phyloP scores from a whole-genome alignment of 257 asterid species.

The Gentiana dahurica region DNA sequence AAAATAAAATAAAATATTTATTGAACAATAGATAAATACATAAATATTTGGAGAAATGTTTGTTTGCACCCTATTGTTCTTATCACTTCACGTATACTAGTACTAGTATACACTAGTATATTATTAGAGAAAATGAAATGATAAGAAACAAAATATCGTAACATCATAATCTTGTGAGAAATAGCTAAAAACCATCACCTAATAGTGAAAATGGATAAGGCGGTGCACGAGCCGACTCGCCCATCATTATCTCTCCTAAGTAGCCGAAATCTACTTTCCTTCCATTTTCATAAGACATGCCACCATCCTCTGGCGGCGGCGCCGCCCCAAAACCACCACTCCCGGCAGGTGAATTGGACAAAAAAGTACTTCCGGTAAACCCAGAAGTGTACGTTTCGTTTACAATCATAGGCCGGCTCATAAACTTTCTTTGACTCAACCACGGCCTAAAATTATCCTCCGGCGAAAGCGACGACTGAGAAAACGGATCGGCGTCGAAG shows the following conservation, averaged over 20 bases:
- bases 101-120: too few species aligned
- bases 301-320: conserved; percentile 4
- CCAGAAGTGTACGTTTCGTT: conserved; percentile 8
- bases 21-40: too few species aligned
- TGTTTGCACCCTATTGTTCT: too few species aligned
- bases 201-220: conserved; percentile 58
- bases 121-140: too few species aligned
- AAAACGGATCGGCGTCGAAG: conserved; percentile 9
- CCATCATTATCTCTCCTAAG: conserved; percentile 18
- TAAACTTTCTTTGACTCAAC: conserved; percentile 9
- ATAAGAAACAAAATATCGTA: too few species aligned
- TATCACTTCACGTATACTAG: too few species aligned
- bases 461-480: conserved; percentile 26
- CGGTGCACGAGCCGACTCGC: conserved; percentile 28
- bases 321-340: conserved; percentile 11
- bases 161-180: too few species aligned
- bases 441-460: conserved; percentile 27
- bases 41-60: too few species aligned
- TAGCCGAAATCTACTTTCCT: conserved; percentile 11
- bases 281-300: conserved; percentile 5
- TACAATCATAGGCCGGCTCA: conserved; percentile 14
- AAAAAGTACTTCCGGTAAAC: conserved; percentile 11
- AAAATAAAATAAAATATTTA: too few species aligned
- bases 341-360: conserved; percentile 15
- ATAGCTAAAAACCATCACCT: conserved; percentile 32